These are phyloP conservation scores for Plasmopara halstedii DNA, from an alignment of 352 stramenopile species.

Conservation along the genomic window DNA sequence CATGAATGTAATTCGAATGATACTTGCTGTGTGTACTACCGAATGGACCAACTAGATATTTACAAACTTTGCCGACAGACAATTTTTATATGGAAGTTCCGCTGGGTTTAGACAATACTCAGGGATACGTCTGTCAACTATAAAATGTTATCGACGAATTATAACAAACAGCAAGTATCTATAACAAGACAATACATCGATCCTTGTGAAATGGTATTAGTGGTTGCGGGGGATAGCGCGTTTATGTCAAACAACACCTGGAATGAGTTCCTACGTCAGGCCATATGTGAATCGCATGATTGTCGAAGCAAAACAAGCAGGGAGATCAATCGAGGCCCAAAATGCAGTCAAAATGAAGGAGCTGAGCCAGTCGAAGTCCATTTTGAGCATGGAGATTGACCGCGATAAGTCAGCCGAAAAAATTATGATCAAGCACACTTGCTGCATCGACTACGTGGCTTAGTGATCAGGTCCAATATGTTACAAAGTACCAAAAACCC, in stretches of 20 bases:
- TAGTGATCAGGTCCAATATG: not conserved
- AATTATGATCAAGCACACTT: not conserved
- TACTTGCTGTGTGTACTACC: not conserved
- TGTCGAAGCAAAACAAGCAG: not conserved
- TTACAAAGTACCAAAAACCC: not conserved
- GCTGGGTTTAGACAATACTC: not conserved
- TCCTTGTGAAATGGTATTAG: not conserved
- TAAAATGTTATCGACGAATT: not conserved
- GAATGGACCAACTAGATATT: not conserved
- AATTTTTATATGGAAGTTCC: not conserved
- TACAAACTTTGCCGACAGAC: not conserved
- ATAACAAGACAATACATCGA: not conserved
- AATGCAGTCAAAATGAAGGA: constrained; percentile 1
- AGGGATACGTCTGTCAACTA: not conserved
- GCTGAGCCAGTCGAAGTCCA: not conserved
- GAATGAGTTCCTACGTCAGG: not conserved
- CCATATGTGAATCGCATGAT: not conserved
- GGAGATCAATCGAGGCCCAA: not conserved
- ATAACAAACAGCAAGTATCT: not conserved
- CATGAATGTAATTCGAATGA: not conserved
- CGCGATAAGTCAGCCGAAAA: not conserved
- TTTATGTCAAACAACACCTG: not conserved
- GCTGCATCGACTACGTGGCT: not conserved
- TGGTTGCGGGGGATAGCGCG: not conserved
- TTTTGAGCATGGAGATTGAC: not conserved